A percentile compares a stretch with the other conserved stretches of the same genome.
phyloP scores from a whole-genome alignment of 352 stramenopile genomes.

The Globisporangium okanoganense region DNA sequence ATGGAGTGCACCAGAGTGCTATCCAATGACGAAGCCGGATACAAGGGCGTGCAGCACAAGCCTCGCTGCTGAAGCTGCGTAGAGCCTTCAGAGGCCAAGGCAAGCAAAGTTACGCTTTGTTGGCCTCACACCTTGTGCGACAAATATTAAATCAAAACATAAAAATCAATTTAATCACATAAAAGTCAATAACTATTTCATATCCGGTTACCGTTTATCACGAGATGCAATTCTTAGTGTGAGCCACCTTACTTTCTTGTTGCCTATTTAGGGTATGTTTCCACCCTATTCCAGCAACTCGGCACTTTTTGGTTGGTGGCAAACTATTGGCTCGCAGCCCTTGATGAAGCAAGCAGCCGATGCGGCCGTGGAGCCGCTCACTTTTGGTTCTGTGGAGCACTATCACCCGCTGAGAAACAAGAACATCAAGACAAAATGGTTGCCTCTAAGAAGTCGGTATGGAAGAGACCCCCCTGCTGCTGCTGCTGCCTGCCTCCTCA shows the following conservation, averaged over 20 bases:
- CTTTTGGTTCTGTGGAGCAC: constrained; percentile 64
- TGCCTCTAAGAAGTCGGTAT: constrained; percentile 91
- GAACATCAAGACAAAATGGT: constrained; percentile 75
- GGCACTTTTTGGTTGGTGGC: constrained; percentile 18
- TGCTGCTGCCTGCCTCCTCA: constrained; percentile 9
- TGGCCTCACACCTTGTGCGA: no score
- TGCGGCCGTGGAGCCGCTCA: constrained; percentile 5
- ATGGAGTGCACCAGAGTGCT: constrained; percentile 1
- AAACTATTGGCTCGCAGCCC: constrained; percentile 10
- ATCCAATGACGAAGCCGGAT: background rate
- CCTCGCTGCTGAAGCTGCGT: background rate
- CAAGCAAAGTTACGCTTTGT: no score
- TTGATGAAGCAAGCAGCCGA: background rate
- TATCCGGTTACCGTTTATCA: background rate
- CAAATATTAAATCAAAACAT: no score
- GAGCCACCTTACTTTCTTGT: background rate
- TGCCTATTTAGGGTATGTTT: no score
- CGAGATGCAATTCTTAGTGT: background rate
- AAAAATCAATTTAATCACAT: background rate
- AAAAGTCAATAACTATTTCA: no score
- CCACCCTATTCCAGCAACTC: no score
- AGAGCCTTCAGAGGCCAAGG: no score
- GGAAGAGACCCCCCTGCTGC: constrained; percentile 36
- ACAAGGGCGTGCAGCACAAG: background rate
- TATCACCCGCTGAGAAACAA: constrained; percentile 62